These are phyloP conservation scores for Fagopyrum esculentum DNA, from an alignment of 148 eudicot species.

Conservation along the genomic window DNA sequence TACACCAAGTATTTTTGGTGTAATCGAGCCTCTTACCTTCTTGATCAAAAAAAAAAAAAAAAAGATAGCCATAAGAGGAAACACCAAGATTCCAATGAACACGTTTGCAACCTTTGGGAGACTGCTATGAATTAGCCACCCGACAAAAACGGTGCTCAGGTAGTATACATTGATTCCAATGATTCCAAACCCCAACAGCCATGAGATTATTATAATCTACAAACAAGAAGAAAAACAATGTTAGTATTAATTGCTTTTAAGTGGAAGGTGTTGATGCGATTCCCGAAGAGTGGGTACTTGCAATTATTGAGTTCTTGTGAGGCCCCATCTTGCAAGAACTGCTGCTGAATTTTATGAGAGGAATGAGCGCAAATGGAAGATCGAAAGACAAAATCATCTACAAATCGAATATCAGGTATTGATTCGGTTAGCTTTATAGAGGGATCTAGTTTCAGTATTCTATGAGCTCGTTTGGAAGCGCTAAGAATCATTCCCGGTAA, in stretches of 20 bases:
- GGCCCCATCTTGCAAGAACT: constrained; percentile 84
- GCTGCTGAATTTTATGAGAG: constrained; percentile 95
- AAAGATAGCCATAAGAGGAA: constrained; percentile 73
- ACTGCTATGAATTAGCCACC: constrained; percentile 63
- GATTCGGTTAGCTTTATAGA: background rate
- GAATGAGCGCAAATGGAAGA: constrained; percentile 89
- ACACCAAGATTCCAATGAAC: constrained; percentile 60
- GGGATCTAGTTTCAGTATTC: too few species aligned
- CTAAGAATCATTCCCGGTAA: too few species aligned
- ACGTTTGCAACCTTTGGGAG: constrained; percentile 71
- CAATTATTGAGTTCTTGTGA: constrained; percentile 71
- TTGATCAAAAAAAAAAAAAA: too few species aligned
- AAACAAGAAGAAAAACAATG: background rate
- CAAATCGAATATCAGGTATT: background rate
- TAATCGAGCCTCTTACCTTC: too few species aligned
- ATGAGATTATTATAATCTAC: constrained; percentile 69
- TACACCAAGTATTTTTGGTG: too few species aligned
- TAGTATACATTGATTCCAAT: constrained; percentile 86
- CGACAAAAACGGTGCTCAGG: constrained; percentile 54
- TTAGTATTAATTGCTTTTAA: background rate
- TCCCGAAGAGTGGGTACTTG: constrained; percentile 23
- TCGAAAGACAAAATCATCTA: constrained; percentile 95
- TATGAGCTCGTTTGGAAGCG: too few species aligned
- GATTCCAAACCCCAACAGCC: constrained; percentile 73
- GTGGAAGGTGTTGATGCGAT: background rate